Conservation (phyloP, 1,139 yeast species). For the Magnusiomyces tetraspermus region DNA sequence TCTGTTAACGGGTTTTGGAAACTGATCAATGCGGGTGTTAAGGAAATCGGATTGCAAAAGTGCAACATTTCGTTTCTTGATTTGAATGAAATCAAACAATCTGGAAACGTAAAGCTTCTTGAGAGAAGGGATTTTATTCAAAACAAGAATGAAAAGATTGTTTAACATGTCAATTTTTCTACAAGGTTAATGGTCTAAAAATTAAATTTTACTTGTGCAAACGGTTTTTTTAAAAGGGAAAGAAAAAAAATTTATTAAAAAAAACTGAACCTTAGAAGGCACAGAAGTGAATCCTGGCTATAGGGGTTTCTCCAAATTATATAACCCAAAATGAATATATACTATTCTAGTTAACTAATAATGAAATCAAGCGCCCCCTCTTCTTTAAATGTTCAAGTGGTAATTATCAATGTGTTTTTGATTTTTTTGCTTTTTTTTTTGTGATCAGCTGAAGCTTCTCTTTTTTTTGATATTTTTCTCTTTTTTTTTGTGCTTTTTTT, state of each 20-base stretch:
- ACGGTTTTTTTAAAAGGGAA: background rate
- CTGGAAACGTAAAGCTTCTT: background rate
- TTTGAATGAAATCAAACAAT: background rate
- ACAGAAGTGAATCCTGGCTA: background rate
- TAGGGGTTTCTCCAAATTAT: background rate
- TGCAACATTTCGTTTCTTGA: background rate
- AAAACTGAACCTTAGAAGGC: background rate
- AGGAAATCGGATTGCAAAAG: background rate
- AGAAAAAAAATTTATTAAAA: background rate
- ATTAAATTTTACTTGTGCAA: no score
- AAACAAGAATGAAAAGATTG: background rate
- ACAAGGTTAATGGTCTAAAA: no score
- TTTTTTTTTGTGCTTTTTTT: background rate
- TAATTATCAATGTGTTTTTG: background rate
- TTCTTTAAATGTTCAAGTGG: background rate
- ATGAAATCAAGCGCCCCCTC: background rate
- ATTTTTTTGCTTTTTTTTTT: no score
- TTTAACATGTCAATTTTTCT: no score
- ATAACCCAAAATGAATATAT: background rate
- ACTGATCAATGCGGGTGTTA: background rate
- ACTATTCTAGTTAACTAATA: background rate
- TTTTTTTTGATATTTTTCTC: no score
- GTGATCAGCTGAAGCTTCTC: no score
- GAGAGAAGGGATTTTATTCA: background rate
- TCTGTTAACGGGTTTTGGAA: background rate